phyloP scores from a whole-genome alignment of 2,329 filamentous ascomycete genomes.

The Colletotrichum spinosum region DNA sequence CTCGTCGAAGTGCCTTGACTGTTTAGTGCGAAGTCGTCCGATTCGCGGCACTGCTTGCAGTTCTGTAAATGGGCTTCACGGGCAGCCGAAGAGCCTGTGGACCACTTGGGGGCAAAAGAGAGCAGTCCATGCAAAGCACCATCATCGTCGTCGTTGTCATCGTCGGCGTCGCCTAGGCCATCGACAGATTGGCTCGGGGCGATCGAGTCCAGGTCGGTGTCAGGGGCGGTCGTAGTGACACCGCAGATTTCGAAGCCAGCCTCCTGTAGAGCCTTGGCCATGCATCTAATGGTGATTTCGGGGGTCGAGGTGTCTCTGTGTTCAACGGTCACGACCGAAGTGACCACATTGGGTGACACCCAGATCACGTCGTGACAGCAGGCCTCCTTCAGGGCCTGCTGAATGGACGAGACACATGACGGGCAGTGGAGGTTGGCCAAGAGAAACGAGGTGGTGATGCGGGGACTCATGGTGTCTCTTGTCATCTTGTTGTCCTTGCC shows the following conservation, averaged over 20 bases:
- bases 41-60: conserved; percentile 55
- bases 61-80: conserved; percentile 53
- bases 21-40: conserved; percentile 31
- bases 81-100: conserved; percentile 29
- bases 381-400: conserved; percentile 63
- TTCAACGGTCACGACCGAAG: conserved; percentile 73
- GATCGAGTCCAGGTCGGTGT: conserved; percentile 40
- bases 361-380: conserved; percentile 61
- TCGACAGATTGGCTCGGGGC: conserved; percentile 39
- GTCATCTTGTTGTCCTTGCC: background rate
- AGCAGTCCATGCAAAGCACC: conserved; percentile 40
- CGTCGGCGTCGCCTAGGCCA: conserved; percentile 34
- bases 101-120: conserved; percentile 22
- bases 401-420: conserved; percentile 77
- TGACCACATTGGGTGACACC: conserved; percentile 78
- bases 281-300: conserved; percentile 55
- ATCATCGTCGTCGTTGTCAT: conserved; percentile 33
- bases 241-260: conserved; percentile 70
- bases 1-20: conserved; percentile 16
- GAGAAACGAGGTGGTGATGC: conserved; percentile 69
- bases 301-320: conserved; percentile 57
- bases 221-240: conserved; percentile 53
- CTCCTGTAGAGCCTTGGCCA: conserved; percentile 62
- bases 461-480: conserved; percentile 20
- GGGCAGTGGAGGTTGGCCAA: conserved; percentile 83